phyloP scores from a whole-genome alignment of 2,329 filamentous ascomycete species.

The Hypocreales sp. region DNA sequence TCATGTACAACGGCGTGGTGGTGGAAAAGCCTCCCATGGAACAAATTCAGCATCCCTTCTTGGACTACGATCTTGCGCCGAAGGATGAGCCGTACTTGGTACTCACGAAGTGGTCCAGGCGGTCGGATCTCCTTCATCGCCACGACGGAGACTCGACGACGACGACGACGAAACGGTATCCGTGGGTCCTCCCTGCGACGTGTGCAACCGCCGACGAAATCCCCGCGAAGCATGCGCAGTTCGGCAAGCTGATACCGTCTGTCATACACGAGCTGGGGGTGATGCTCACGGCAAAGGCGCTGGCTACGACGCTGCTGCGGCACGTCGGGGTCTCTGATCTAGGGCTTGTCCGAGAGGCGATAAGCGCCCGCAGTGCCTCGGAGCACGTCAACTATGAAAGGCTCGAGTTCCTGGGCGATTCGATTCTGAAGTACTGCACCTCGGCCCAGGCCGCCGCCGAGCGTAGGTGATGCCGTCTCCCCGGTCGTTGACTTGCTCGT shows the following conservation, averaged over 20 bases:
- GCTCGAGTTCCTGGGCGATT: conserved; percentile 78
- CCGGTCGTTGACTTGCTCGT: background rate
- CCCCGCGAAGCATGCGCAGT: conserved; percentile 25
- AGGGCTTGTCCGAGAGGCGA: conserved; percentile 47
- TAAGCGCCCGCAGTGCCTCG: conserved; percentile 47
- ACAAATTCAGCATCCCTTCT: conserved; percentile 21
- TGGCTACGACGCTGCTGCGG: conserved; percentile 26
- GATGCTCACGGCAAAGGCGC: conserved; percentile 42
- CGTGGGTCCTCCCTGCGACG: conserved; percentile 25
- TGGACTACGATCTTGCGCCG: conserved; percentile 21
- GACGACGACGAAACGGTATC: conserved; percentile 25
- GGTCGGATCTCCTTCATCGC: conserved; percentile 43
- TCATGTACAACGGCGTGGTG: conserved; percentile 24
- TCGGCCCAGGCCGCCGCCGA: conserved; percentile 46
- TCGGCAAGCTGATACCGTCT: conserved; percentile 53
- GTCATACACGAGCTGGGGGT: conserved; percentile 57
- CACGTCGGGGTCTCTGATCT: conserved; percentile 35
- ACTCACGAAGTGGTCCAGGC: conserved; percentile 33
- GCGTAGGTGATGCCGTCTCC: conserved; percentile 21
- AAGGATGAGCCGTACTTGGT: conserved; percentile 32
- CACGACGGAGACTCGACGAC: conserved; percentile 4
- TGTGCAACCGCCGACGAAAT: conserved; percentile 34
- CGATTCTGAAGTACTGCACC: conserved; percentile 60
- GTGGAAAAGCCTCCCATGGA: conserved; percentile 25
- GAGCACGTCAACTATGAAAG: conserved; percentile 60